These are phyloP conservation scores for Fraxinus quadrangulata DNA, from an alignment of 257 asterid species.

Conservation along the genomic window DNA sequence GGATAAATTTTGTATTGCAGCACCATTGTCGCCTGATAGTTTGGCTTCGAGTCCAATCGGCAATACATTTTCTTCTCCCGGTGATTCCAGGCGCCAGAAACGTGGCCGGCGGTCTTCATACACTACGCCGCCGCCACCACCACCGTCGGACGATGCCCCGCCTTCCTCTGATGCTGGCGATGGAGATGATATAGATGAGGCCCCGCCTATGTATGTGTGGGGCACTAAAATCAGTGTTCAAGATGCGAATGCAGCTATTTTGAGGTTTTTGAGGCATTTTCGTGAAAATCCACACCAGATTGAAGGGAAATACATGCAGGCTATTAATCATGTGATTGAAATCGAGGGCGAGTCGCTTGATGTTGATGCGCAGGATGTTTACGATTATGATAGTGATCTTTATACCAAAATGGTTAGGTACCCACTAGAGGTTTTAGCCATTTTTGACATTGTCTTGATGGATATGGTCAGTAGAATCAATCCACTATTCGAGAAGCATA, in stretches of 20 bases:
- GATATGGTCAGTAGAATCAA: slow-evolving; percentile 76
- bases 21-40: slow-evolving; percentile 71
- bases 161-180: slow-evolving; percentile 79
- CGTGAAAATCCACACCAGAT: slow-evolving; percentile 61
- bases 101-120: slow-evolving; percentile 61
- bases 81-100: slow-evolving; percentile 50
- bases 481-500: slow-evolving; percentile 85
- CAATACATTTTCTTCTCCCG: slow-evolving; percentile 81
- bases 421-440: slow-evolving; percentile 95
- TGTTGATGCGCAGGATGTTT: slow-evolving; percentile 86
- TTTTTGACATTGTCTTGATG: slow-evolving; percentile 89
- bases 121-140: slow-evolving; percentile 68
- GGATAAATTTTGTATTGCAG: slow-evolving; percentile 36
- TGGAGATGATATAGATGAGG: slow-evolving; percentile 53
- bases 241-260: slow-evolving; percentile 81
- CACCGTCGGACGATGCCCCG: slow-evolving; percentile 56
- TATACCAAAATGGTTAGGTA: slow-evolving; percentile 89
- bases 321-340: slow-evolving; percentile 69
- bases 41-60: slow-evolving; percentile 72
- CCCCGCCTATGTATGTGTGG: slow-evolving; percentile 92
- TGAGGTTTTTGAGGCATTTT: slow-evolving; percentile 81
- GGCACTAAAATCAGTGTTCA: slow-evolving; percentile 90
- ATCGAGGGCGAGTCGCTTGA: slow-evolving; percentile 96
- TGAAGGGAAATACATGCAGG: slow-evolving; percentile 86
- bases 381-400: slow-evolving; percentile 69